Conservation (phyloP, 805 yeast species). For the Candida dendrica region DNA sequence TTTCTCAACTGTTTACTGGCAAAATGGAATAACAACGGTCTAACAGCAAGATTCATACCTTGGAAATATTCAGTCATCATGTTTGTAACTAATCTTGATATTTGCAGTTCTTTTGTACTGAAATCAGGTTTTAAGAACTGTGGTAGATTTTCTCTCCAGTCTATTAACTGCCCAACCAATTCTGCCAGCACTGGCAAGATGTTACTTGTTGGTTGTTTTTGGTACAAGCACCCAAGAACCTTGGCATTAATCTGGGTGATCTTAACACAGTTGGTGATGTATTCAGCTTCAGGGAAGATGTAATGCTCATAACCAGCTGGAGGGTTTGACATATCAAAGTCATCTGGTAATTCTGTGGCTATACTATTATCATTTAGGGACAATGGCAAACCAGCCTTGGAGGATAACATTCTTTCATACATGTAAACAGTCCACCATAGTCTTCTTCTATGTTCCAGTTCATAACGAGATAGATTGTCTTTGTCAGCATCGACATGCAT, state of each 20-base stretch:
- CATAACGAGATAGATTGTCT: constrained; percentile 55
- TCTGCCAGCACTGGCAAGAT: constrained; percentile 69
- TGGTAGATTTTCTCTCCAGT: constrained; percentile 64
- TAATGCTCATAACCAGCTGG: constrained; percentile 55
- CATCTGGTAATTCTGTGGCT: constrained; percentile 68
- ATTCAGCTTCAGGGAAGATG: constrained; percentile 74
- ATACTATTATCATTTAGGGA: constrained; percentile 79
- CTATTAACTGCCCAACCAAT: constrained; percentile 55
- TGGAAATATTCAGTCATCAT: constrained; percentile 79
- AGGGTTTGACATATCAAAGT: constrained; percentile 58
- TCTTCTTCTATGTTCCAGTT: constrained; percentile 77
- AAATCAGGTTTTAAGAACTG: constrained; percentile 60
- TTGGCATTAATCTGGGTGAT: constrained; percentile 75
- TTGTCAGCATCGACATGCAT: constrained; percentile 80
- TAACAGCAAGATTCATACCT: constrained; percentile 70
- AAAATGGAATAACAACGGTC: constrained; percentile 72
- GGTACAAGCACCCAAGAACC: constrained; percentile 61
- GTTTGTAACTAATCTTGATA: constrained; percentile 62
- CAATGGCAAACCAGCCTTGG: constrained; percentile 75
- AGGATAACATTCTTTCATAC: constrained; percentile 76
- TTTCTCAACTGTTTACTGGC: constrained; percentile 59
- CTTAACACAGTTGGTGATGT: constrained; percentile 66
- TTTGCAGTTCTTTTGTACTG: constrained; percentile 39
- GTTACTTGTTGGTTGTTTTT: constrained; percentile 70
- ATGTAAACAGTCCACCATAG: constrained; percentile 84